phyloP scores from a whole-genome alignment of 2,329 filamentous ascomycete species.

The Fusarium tuaranense region DNA sequence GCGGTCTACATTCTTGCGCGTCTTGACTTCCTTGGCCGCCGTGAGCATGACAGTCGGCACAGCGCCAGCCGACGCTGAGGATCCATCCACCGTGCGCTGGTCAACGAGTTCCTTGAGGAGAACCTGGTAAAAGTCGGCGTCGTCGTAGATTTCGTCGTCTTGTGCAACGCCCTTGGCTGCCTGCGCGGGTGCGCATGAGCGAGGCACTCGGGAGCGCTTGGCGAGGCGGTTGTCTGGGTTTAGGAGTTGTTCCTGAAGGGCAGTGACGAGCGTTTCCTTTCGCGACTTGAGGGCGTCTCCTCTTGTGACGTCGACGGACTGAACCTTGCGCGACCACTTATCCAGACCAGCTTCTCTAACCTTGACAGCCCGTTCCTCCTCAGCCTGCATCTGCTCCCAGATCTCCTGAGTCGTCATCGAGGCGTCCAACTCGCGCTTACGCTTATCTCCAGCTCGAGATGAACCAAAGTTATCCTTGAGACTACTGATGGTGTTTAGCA shows the following conservation, averaged over 20 bases:
- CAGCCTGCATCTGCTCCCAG: conserved; percentile 76
- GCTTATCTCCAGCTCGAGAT: conserved; percentile 68
- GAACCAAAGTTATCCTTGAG: conserved; percentile 73
- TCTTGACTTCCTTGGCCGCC: conserved; percentile 80
- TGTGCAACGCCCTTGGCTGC: conserved; percentile 67
- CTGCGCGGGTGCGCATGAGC: conserved; percentile 82
- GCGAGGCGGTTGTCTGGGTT: conserved; percentile 73
- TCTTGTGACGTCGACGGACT: conserved; percentile 58
- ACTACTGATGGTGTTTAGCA: conserved; percentile 84
- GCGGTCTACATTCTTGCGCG: conserved; percentile 87
- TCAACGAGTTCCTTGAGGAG: conserved; percentile 94
- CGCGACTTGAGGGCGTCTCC: conserved; percentile 44
- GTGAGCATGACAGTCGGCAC: conserved; percentile 72
- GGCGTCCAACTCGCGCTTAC: conserved; percentile 65
- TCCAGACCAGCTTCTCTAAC: conserved; percentile 81
- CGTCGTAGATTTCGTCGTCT: conserved; percentile 82
- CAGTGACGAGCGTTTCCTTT: conserved; percentile 66
- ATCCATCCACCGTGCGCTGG: conserved; percentile 80
- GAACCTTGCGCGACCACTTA: conserved; percentile 86
- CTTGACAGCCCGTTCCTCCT: conserved; percentile 70
- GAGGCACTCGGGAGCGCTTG: conserved; percentile 75
- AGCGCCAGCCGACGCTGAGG: conserved; percentile 58
- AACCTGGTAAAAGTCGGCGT: conserved; percentile 93
- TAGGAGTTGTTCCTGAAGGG: conserved; percentile 76
- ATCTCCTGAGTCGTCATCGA: conserved; percentile 73